A percentile compares a stretch with the other conserved stretches of the same genome.
These are phyloP conservation scores for Candida palmyrensis DNA, from an alignment of 805 yeast species.

Conservation along the genomic window DNA sequence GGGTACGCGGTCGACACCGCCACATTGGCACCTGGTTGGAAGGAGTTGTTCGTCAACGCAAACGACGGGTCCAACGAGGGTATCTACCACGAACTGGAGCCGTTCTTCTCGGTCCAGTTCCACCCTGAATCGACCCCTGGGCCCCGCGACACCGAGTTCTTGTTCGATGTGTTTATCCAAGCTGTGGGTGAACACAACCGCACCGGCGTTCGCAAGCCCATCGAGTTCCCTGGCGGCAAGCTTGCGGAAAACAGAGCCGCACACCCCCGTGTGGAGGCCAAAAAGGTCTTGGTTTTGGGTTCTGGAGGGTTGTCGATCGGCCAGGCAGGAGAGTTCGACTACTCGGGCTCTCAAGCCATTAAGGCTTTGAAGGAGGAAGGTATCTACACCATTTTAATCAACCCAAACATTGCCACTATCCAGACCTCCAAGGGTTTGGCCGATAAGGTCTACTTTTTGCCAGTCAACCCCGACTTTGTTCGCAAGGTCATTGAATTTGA, in stretches of 20 bases:
- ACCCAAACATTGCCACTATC: constrained; percentile 97
- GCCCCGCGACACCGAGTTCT: constrained; percentile 97
- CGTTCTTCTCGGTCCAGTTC: constrained; percentile 96
- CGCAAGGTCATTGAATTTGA: constrained; percentile 92
- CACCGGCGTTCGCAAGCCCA: constrained; percentile 59
- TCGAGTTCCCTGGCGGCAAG: constrained; percentile 88
- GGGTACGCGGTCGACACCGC: constrained; percentile 93
- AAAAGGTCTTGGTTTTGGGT: constrained; percentile 91
- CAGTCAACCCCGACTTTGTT: constrained; percentile 96
- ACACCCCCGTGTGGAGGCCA: constrained; percentile 75
- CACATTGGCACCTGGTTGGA: constrained; percentile 78
- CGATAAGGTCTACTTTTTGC: constrained; percentile 94
- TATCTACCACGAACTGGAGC: constrained; percentile 82
- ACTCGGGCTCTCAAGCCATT: constrained; percentile 96
- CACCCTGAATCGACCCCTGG: constrained; percentile 99
- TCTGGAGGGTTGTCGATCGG: constrained; percentile 98
- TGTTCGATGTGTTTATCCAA: constrained; percentile 88
- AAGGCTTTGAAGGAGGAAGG: constrained; percentile 98
- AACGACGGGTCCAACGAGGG: constrained; percentile 99
- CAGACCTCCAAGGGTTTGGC: constrained; percentile 98
- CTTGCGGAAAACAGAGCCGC: constrained; percentile 67
- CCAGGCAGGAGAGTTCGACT: constrained; percentile 98
- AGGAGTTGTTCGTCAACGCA: constrained; percentile 90
- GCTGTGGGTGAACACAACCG: constrained; percentile 64
- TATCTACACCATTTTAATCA: constrained; percentile 89